phyloP scores from a whole-genome alignment of 306 rosid genomes.

The Citrullus colocynthis region DNA sequence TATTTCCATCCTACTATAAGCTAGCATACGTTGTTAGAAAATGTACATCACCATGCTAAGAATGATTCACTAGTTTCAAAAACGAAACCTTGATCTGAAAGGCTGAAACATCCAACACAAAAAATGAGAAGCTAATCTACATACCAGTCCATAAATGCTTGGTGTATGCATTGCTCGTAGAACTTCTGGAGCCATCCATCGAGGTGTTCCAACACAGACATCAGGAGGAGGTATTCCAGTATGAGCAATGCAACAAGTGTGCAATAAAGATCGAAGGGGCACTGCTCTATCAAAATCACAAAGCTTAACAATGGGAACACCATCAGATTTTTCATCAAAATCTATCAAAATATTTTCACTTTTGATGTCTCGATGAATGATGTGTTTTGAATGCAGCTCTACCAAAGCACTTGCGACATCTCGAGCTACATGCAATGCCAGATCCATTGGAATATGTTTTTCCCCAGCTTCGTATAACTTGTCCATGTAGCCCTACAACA shows the following conservation, averaged over 20 bases:
- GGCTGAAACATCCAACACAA: not conserved
- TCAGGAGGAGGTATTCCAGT: constrained; percentile 65
- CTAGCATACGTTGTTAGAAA: not conserved
- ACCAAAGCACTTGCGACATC: constrained; percentile 73
- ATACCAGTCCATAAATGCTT: constrained; percentile 66
- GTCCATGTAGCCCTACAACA: constrained; percentile 50
- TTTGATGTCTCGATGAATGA: constrained; percentile 89
- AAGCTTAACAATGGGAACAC: constrained; percentile 74
- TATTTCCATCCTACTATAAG: not conserved
- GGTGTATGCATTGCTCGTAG: constrained; percentile 59
- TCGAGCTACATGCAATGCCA: constrained; percentile 56
- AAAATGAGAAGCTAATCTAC: constrained; percentile 10
- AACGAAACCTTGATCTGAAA: constrained; percentile 1
- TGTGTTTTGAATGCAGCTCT: constrained; percentile 81
- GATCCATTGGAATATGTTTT: constrained; percentile 51
- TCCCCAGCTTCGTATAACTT: constrained; percentile 60
- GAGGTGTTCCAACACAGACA: constrained; percentile 90
- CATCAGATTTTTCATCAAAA: constrained; percentile 56
- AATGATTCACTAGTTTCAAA: not conserved
- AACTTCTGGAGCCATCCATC: constrained; percentile 99
- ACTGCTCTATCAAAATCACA: constrained; percentile 98
- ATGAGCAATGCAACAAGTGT: constrained; percentile 82
- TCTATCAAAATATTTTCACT: constrained; percentile 83
- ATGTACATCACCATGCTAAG: not conserved
- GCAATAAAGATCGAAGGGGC: constrained; percentile 66